phyloP scores from a whole-genome alignment of 179 eudicot genomes.

The Silene vulgaris region DNA sequence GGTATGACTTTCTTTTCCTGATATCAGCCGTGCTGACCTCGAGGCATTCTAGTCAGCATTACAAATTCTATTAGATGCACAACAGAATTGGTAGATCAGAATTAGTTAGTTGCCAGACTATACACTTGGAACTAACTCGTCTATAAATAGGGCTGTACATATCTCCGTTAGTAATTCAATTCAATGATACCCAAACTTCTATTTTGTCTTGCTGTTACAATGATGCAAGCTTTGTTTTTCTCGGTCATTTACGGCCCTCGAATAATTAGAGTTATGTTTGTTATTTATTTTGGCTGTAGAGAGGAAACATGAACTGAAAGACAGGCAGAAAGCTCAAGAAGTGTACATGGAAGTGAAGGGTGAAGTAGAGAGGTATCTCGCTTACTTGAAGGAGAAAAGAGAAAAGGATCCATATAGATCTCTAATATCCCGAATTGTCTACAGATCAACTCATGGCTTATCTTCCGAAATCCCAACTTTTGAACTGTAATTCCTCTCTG shows the following conservation, averaged over 20 bases:
- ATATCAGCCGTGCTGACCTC: no score
- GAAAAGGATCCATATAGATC: conserved; percentile 64
- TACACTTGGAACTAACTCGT: no score
- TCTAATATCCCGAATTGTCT: conserved; percentile 42
- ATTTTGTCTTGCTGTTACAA: no score
- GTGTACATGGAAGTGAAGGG: conserved; percentile 55
- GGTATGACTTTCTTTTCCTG: no score
- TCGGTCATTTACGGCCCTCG: background rate
- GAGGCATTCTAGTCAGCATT: no score
- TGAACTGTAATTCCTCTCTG: conserved; percentile 23
- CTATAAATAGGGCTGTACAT: no score
- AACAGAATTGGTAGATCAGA: no score
- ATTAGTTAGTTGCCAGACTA: no score
- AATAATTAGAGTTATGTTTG: background rate
- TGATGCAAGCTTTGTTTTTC: no score
- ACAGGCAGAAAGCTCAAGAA: conserved; percentile 49
- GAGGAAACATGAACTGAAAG: conserved; percentile 49
- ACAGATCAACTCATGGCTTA: conserved; percentile 45
- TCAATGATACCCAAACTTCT: no score
- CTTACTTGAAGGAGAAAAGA: conserved; percentile 59
- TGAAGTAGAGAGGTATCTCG: conserved; percentile 61
- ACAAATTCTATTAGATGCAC: no score
- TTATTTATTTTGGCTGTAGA: conserved; percentile 31
- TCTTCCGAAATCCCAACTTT: conserved; percentile 61
- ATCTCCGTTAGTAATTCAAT: no score